Percentiles rank a stretch among this genome's conserved stretches.
phyloP scores from a whole-genome alignment of 108 stramenopile genomes.

The Hondaea fermentalgiana region DNA sequence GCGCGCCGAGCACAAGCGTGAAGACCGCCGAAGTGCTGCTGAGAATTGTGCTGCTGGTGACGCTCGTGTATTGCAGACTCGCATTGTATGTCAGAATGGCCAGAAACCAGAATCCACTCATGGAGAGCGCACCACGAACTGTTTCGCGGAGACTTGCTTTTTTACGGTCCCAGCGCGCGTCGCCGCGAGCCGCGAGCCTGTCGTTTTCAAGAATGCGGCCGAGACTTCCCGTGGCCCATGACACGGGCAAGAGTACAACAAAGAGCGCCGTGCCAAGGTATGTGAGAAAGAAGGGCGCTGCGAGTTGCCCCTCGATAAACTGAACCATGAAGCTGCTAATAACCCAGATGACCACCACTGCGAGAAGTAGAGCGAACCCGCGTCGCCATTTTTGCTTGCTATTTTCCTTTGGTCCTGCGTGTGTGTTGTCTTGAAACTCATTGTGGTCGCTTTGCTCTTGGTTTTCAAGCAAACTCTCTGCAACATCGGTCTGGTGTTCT shows the following conservation, averaged over 20 bases:
- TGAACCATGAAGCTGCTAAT: slow-evolving; percentile 34
- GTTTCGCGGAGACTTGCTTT: neutral
- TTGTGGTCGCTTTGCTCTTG: neutral
- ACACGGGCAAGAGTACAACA: slow-evolving; percentile 23
- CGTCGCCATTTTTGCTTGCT: neutral
- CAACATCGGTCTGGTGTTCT: too few relatives aligned
- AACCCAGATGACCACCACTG: slow-evolving; percentile 34
- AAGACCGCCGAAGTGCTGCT: slow-evolving; percentile 79
- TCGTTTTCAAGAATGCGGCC: neutral
- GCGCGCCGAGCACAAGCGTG: slow-evolving; percentile 43
- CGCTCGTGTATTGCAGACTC: slow-evolving; percentile 66
- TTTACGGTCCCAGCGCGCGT: neutral
- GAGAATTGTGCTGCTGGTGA: slow-evolving; percentile 80
- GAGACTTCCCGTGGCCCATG: neutral
- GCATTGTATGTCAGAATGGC: slow-evolving; percentile 78
- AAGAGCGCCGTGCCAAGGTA: slow-evolving; percentile 39
- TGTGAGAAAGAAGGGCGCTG: slow-evolving; percentile 40
- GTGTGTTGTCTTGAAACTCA: neutral
- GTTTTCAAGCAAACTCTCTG: too few relatives aligned
- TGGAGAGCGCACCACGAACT: neutral
- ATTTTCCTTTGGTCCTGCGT: too few relatives aligned
- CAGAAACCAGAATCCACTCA: slow-evolving; percentile 80
- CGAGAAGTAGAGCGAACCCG: slow-evolving; percentile 15
- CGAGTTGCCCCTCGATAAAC: slow-evolving; percentile 31
- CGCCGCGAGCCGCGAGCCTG: neutral